Base-by-base conservation (phyloP, 768 basidiomycete species). In the Xerocomus brunneocitrinus region DNA sequence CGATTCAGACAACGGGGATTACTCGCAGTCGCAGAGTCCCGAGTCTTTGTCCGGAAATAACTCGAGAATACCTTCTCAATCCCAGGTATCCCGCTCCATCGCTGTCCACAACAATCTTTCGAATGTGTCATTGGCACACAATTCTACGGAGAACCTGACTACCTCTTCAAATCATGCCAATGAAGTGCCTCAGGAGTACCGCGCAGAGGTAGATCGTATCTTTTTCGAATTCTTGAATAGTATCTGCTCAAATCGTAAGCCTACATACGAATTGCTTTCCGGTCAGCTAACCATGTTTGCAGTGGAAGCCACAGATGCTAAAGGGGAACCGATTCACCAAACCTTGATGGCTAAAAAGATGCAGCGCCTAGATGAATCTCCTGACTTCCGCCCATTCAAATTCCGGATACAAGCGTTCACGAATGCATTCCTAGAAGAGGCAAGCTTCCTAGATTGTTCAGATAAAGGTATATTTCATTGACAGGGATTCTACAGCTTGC, bases 321-420 rank as follows among this genome's bases (percentile, higher is more conserved):
- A 99, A 70, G 95, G 95, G 47, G 95, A 99, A 68, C 86, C 90
- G 41, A 93, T 99, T 53, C 95, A 99, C 66, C 95, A 99, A 72
- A 92, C 92, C 34, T 78, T 98, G 62, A 99, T 99, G 95, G 89
- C 95, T 1, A 98, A 98, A 78, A 91, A 91, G 78, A 98, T 99
- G 95, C 90, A 93, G 62, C 85, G 92, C 49, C 77, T 98, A 52
- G 95, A 97, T 67, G 95, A 98, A 74, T 94, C 91, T 35, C 84
- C 87, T 40, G 95, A 98, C 71, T 99, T 95, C 72, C 83, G 95
- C 27, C 95, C 95, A 45, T 98, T 99, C 83, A 98, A 98, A 72
- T 99, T 99, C 74, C 84, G 95, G 54, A 99, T 99, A 60, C 91
- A 93, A 66, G 95, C 95, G 1, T 99, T 99, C 72, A 98, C 95